phyloP scores from a whole-genome alignment of 164 flowering plant species.

The Brasenia schreberi region DNA sequence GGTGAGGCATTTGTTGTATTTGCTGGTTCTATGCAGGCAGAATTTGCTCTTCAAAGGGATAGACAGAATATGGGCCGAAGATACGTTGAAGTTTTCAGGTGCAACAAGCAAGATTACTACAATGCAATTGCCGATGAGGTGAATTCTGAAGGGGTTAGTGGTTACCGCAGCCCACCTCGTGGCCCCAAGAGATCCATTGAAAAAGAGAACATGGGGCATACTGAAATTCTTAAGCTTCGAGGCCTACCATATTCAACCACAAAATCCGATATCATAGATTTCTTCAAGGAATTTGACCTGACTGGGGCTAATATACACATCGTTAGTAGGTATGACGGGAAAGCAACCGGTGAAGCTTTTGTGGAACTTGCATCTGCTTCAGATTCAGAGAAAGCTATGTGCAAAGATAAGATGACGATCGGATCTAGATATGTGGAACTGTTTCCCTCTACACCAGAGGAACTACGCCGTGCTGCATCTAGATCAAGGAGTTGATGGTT shows the following conservation, averaged over 20 bases:
- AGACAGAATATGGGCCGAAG: constrained; percentile 80
- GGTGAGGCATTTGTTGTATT: constrained; percentile 91
- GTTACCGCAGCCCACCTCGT: constrained; percentile 41
- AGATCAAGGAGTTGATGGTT: constrained; percentile 57
- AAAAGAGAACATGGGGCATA: constrained; percentile 64
- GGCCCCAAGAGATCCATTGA: constrained; percentile 46
- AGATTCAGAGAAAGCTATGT: constrained; percentile 77
- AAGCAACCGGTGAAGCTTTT: constrained; percentile 84
- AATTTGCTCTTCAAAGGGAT: constrained; percentile 66
- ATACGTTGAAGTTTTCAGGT: constrained; percentile 76
- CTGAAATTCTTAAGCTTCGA: constrained; percentile 64
- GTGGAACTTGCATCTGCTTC: constrained; percentile 77
- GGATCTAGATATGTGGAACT: constrained; percentile 83
- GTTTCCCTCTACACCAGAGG: constrained; percentile 73
- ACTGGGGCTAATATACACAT: constrained; percentile 52
- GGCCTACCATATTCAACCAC: constrained; percentile 78
- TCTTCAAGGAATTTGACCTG: constrained; percentile 52
- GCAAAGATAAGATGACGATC: constrained; percentile 75
- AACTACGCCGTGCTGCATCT: constrained; percentile 69
- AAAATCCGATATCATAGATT: constrained; percentile 53
- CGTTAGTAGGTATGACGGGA: constrained; percentile 73
- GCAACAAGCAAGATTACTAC: constrained; percentile 85
- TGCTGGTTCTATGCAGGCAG: constrained; percentile 59
- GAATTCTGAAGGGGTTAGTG: constrained; percentile 61
- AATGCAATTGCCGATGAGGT: constrained; percentile 80